phyloP scores from a whole-genome alignment of 106 monocot genomes.

The Dendrobium huoshanense region DNA sequence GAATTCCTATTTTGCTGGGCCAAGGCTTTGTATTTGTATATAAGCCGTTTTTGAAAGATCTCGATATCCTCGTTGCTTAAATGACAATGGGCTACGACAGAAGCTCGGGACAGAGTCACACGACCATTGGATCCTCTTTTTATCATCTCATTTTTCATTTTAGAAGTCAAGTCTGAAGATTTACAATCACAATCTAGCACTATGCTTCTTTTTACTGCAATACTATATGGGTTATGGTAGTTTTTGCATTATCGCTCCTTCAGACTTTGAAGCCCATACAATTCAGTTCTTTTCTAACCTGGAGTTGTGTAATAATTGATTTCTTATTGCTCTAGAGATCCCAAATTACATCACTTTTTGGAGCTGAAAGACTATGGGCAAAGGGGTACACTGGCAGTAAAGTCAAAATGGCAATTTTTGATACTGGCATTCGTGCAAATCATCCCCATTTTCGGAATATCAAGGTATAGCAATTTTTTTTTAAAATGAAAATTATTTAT shows the following conservation, averaged over 20 bases:
- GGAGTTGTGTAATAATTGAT: background rate
- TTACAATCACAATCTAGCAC: background rate
- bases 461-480: conserved; percentile 51
- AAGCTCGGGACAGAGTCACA: background rate
- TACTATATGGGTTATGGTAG: background rate
- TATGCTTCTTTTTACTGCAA: background rate
- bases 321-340: conserved; percentile 57
- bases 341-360: conserved; percentile 94
- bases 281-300: background rate
- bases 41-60: background rate
- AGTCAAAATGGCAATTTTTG: conserved; percentile 99
- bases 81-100: background rate
- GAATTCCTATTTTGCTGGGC: background rate
- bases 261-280: background rate
- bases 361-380: conserved; percentile 87
- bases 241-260: background rate
- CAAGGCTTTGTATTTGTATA: background rate
- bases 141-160: background rate
- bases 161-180: background rate
- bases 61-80: background rate
- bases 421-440: conserved; percentile 93
- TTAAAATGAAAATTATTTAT: background rate
- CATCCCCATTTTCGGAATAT: conserved; percentile 99
- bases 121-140: background rate
- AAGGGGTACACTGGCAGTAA: conserved; percentile 84